Percentiles rank a stretch among this genome's conserved stretches.
These are phyloP conservation scores for Macadamia tetraphylla DNA, from an alignment of 164 flowering plant genomes.

Conservation along the genomic window DNA sequence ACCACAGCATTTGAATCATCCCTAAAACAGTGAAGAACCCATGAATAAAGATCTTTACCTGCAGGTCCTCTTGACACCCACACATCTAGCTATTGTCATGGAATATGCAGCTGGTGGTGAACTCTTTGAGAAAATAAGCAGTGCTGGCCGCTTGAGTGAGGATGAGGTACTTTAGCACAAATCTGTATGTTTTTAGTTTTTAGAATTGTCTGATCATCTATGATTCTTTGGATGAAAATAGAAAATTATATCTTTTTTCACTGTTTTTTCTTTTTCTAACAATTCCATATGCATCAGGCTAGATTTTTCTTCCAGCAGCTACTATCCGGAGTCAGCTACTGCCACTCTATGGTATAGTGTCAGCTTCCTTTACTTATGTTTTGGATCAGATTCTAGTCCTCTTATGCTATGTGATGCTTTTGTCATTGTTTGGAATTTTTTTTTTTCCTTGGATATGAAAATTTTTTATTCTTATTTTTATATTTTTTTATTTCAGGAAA, in stretches of 20 bases:
- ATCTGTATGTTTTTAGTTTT: not conserved
- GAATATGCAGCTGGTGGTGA: constrained; percentile 88
- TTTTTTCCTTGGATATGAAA: too few species aligned
- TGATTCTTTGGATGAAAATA: not conserved
- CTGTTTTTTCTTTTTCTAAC: not conserved
- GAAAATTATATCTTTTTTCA: not conserved
- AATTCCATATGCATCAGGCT: constrained; percentile 36
- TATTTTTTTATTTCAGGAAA: constrained; percentile 37
- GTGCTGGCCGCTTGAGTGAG: constrained; percentile 73
- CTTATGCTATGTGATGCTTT: not conserved
- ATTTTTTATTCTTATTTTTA: not conserved
- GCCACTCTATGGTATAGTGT: constrained; percentile 51
- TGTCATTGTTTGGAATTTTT: constrained; percentile 5
- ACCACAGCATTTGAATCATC: not conserved
- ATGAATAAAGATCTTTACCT: not conserved
- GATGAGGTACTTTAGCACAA: constrained; percentile 41
- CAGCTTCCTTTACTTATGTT: not conserved
- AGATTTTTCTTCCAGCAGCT: constrained; percentile 76
- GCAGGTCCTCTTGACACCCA: constrained; percentile 55
- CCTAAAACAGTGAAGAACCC: not conserved
- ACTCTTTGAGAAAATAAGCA: constrained; percentile 59
- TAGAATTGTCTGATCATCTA: not conserved
- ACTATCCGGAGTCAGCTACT: constrained; percentile 68
- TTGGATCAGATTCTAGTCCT: not conserved
- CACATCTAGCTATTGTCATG: constrained; percentile 69